Base-by-base conservation (phyloP, 306 rosid species). In the Sphenostylis stenocarpa region DNA sequence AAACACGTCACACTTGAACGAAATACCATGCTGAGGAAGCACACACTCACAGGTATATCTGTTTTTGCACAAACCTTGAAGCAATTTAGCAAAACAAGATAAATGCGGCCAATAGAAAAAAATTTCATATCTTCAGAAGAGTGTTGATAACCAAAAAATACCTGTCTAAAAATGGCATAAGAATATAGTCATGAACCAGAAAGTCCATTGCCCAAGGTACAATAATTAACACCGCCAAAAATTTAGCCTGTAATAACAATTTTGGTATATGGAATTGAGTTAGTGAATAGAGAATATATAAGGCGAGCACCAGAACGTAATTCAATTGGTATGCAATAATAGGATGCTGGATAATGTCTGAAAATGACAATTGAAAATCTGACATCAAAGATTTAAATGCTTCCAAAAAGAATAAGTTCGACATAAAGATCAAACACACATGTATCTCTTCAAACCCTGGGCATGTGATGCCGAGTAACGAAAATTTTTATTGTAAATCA, bases 151-250 rank as follows among this genome's bases (percentile, higher is more conserved):
- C 28, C 43, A 72, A 75, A 9, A 57, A 61, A 74, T 86, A 92
- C 98, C 96, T 92, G 87, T 95, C 97, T 69, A 95, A 80, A 73
- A 95, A 95, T 56, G 98, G 98, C 97, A 95, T 92, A 61, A 95
- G 91, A 77, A 89, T 62, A 73, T 89, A 95, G 88, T 95, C 97
- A 82, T 95, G 98, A 78, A 90, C 96, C 86, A 90, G 77, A 69
- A 95, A 92, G 85, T 95, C 97, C 81, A 95, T 76, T 66, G 95
- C 92, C 90, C 93, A 95, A 67, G 98, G 98, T 56, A 95, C 67
- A 73, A 95, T 77, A 33, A 95, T 85, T 86, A 95, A 81, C 21
- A 89, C 72, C 14, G 91, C 93, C 87, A 95, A 85, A 87, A 95
- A 95, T 65, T 90, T 88, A 76, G 97, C 98, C 98, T 94, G 96